A percentile compares a stretch with the other conserved stretches of the same genome.
Conservation (phyloP, 2,329 filamentous ascomycete species). For the Teratosphaeria zuluensis region DNA sequence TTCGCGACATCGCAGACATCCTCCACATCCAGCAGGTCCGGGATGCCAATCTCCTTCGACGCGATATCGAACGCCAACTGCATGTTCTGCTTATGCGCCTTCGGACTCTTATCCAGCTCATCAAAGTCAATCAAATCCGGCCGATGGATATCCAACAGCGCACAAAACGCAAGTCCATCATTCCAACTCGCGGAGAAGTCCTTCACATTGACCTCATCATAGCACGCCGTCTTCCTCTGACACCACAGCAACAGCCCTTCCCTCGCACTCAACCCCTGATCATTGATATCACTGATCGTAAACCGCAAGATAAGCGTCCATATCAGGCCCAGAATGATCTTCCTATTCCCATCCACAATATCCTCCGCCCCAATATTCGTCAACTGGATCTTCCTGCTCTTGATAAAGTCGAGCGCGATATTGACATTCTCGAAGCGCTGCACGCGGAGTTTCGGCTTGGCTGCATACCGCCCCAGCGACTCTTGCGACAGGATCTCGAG, state of each 20-base stretch:
- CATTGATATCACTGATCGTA: constrained; percentile 97
- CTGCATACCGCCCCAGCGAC: constrained; percentile 91
- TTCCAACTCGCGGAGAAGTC: constrained; percentile 98
- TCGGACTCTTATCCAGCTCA: constrained; percentile 66
- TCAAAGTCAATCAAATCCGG: constrained; percentile 98
- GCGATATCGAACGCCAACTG: constrained; percentile 95
- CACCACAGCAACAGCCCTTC: constrained; percentile 94
- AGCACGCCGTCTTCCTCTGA: constrained; percentile 96
- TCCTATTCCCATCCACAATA: constrained; percentile 93
- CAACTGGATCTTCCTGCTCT: constrained; percentile 82
- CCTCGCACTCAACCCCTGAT: constrained; percentile 95
- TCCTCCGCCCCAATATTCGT: constrained; percentile 98
- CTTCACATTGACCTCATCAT: constrained; percentile 89
- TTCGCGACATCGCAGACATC: constrained; percentile 95
- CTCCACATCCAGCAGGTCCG: constrained; percentile 89
- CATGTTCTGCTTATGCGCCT: constrained; percentile 92
- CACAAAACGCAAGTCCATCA: constrained; percentile 92
- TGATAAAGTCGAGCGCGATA: constrained; percentile 87
- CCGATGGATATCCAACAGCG: constrained; percentile 89
- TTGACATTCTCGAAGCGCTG: constrained; percentile 98
- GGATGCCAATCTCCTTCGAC: constrained; percentile 91
- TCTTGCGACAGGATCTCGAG: constrained; percentile 93
- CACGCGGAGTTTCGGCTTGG: constrained; percentile 89
- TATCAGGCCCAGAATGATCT: constrained; percentile 93
- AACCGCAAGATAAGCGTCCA: constrained; percentile 98